These are phyloP conservation scores for Cardamine occulta DNA, from an alignment of 345 rosid genomes.

Conservation along the genomic window DNA sequence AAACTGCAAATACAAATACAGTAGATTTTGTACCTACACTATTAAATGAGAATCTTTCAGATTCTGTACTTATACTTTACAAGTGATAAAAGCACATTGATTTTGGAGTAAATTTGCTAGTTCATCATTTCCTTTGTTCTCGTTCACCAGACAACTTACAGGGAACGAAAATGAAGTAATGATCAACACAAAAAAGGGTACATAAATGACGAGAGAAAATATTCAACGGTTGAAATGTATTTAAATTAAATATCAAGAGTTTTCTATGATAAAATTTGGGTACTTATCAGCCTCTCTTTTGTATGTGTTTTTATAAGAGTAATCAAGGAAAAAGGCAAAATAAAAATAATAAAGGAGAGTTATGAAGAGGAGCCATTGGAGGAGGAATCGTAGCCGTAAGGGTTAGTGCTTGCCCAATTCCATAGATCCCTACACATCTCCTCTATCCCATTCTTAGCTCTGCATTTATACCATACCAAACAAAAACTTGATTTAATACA, in stretches of 20 bases:
- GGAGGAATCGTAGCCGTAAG: conserved; percentile 76
- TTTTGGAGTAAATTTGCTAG: neutral
- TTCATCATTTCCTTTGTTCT: neutral
- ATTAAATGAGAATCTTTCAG: neutral
- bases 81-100: neutral
- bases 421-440: conserved; percentile 97
- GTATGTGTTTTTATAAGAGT: neutral
- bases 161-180: neutral
- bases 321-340: neutral
- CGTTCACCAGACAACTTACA: neutral
- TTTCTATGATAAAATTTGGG: conserved; percentile 17
- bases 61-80: neutral
- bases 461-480: conserved; percentile 46
- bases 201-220: neutral
- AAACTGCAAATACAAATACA: conserved; percentile 35
- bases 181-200: neutral
- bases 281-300: conserved; percentile 5
- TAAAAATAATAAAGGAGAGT: neutral
- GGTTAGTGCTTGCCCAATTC: conserved; percentile 97
- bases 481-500: conserved; percentile 1
- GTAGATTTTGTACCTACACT: conserved; percentile 3
- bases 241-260: conserved; percentile 8
- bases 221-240: neutral
- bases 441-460: conserved; percentile 78
- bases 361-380: conserved; percentile 36